Evolutionary conservation across 2,329 filamentous ascomycete genomes (phyloP).

Genomic region (Arthroderma uncinatum): DNA sequence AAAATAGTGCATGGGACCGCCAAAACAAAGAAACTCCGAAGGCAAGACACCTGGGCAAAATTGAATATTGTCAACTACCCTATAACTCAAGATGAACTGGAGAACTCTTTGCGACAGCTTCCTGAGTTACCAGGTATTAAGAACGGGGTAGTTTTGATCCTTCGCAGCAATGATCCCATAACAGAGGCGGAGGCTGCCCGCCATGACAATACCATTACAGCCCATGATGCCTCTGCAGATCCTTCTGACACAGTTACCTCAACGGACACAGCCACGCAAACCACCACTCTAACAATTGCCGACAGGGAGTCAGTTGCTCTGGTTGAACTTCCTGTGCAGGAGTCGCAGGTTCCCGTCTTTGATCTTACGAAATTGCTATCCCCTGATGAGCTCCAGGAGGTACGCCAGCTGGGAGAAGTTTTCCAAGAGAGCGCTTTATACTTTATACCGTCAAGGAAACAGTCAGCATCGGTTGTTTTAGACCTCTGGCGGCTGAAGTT

Average conservation of each 20-base stretch:
- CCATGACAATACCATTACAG: background rate
- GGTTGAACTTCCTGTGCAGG: slow-evolving; percentile 22
- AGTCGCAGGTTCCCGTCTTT: slow-evolving; percentile 28
- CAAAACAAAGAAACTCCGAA: background rate
- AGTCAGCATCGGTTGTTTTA: slow-evolving; percentile 25
- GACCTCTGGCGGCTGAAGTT: slow-evolving; percentile 32
- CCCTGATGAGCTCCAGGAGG: slow-evolving; percentile 20
- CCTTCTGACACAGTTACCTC: background rate
- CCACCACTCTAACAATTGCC: slow-evolving; percentile 10
- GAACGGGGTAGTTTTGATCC: background rate
- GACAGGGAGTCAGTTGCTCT: slow-evolving; percentile 18
- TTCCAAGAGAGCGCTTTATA: slow-evolving; percentile 27
- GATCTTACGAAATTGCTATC: slow-evolving; percentile 27
- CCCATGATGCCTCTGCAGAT: background rate
- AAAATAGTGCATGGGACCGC: slow-evolving; percentile 12
- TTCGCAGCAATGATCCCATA: background rate
- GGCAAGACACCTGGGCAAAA: background rate
- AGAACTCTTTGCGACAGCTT: background rate
- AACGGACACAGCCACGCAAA: background rate
- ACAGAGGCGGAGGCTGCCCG: background rate
- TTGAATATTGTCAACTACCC: background rate
- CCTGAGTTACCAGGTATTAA: background rate
- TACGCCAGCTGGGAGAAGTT: slow-evolving; percentile 20
- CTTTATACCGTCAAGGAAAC: slow-evolving; percentile 23
- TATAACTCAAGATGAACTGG: background rate